Conservation (phyloP, 805 yeast species). For the Sugiyamaella floridensis region DNA sequence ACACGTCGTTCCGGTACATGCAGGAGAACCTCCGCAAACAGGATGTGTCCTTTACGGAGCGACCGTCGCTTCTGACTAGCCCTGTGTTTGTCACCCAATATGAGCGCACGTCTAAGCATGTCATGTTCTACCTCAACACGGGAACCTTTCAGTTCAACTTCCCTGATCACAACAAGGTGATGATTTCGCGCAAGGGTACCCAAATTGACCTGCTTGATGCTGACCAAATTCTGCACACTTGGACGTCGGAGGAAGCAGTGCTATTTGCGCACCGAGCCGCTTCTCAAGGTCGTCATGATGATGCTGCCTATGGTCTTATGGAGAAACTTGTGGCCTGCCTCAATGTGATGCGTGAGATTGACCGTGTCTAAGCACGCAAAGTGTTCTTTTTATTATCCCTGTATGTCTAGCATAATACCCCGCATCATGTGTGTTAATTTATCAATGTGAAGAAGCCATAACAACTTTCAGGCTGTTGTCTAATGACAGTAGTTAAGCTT, state of each 20-base stretch:
- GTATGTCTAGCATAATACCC: no score
- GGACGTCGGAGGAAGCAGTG: constrained; percentile 16
- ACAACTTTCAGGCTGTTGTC: no score
- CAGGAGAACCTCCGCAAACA: constrained; percentile 73
- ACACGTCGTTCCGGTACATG: constrained; percentile 88
- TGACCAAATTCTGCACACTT: constrained; percentile 19
- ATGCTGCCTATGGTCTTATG: constrained; percentile 7
- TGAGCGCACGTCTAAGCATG: constrained; percentile 68
- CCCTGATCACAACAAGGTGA: constrained; percentile 86
- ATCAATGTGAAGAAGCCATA: no score
- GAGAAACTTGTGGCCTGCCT: constrained; percentile 11
- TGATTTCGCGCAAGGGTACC: constrained; percentile 68
- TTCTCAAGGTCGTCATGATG: neutral
- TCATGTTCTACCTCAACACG: constrained; percentile 89
- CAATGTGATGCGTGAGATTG: constrained; percentile 5
- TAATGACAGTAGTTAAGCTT: no score
- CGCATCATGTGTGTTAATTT: no score
- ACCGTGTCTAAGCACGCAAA: neutral
- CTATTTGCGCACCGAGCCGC: constrained; percentile 3
- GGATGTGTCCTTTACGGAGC: constrained; percentile 17
- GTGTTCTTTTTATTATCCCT: no score
- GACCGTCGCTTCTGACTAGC: neutral
- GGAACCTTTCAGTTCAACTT: constrained; percentile 93
- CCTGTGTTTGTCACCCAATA: constrained; percentile 68
- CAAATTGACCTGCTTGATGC: constrained; percentile 65